Evolutionary conservation across 768 basidiomycete species (phyloP).

Genomic region (Crepidotus variabilis): DNA sequence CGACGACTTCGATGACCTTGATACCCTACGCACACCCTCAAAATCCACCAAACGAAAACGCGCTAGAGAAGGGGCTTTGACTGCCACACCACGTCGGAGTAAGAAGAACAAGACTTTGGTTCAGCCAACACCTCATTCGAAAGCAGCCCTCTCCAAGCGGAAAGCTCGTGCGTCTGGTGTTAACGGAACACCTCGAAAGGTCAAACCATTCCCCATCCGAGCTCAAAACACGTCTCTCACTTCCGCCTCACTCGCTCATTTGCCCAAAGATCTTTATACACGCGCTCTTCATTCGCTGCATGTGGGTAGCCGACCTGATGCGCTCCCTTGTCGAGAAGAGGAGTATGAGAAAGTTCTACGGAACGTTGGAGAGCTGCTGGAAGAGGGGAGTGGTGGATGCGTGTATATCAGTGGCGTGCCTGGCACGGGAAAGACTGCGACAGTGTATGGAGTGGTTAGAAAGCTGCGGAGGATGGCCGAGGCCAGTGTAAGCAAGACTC

Average conservation of each 20-base stretch:
- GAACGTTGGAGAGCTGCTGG: slow-evolving; percentile 79
- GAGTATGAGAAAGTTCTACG: slow-evolving; percentile 77
- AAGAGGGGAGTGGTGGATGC: slow-evolving; percentile 93
- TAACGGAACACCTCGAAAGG: slow-evolving; percentile 24
- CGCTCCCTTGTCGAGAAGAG: slow-evolving; percentile 82
- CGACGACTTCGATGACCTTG: slow-evolving; percentile 20
- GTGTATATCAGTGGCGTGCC: slow-evolving; percentile 97
- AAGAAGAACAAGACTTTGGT: slow-evolving; percentile 36
- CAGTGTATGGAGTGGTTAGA: slow-evolving; percentile 88
- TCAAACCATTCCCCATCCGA: slow-evolving; percentile 18
- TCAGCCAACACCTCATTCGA: slow-evolving; percentile 74
- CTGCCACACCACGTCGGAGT: slow-evolving; percentile 24
- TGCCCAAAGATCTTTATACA: slow-evolving; percentile 77
- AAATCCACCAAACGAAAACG: slow-evolving; percentile 48
- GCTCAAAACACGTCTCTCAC: slow-evolving; percentile 27
- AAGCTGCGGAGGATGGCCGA: slow-evolving; percentile 89
- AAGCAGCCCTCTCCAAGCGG: slow-evolving; percentile 56
- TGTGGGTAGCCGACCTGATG: slow-evolving; percentile 88
- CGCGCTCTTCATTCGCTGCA: slow-evolving; percentile 89
- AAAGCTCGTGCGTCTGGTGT: slow-evolving; percentile 10
- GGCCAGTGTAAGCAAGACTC: slow-evolving; percentile 50
- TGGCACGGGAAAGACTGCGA: slow-evolving; percentile 99
- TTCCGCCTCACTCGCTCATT: slow-evolving; percentile 38
- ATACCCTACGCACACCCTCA: slow-evolving; percentile 47
- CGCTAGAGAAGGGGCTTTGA: slow-evolving; percentile 10